These are phyloP conservation scores for Strobilomyces dryophilus DNA, from an alignment of 768 basidiomycete genomes.

Conservation along the genomic window DNA sequence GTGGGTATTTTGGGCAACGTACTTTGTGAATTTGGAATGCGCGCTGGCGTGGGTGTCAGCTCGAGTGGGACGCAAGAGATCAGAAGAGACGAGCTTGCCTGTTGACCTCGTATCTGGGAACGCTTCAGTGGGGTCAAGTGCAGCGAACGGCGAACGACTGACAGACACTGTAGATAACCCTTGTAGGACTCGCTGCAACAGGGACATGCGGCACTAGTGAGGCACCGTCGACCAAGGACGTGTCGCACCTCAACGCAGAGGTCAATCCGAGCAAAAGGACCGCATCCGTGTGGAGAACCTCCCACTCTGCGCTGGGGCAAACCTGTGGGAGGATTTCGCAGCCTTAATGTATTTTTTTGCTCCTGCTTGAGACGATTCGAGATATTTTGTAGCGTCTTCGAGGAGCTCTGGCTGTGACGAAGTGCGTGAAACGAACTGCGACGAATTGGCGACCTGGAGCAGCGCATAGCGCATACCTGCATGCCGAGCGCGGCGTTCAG, in stretches of 20 bases:
- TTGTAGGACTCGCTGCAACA: constrained; percentile 64
- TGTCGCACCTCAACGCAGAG: constrained; percentile 56
- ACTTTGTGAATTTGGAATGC: constrained; percentile 75
- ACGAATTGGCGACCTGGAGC: not conserved
- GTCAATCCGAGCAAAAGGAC: constrained; percentile 68
- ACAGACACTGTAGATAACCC: constrained; percentile 79
- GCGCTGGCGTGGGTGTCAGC: constrained; percentile 36
- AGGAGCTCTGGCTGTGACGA: constrained; percentile 54
- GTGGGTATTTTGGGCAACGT: not conserved
- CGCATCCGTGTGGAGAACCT: constrained; percentile 70
- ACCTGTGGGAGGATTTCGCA: constrained; percentile 39
- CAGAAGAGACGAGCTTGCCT: constrained; percentile 39
- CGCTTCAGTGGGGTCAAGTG: constrained; percentile 9
- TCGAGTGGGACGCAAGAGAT: constrained; percentile 15
- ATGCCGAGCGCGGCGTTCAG: constrained; percentile 39
- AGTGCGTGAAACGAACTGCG: not conserved
- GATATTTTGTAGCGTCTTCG: constrained; percentile 54
- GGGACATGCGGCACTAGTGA: not conserved
- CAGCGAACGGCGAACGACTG: constrained; percentile 22
- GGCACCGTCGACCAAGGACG: not conserved
- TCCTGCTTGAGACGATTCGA: constrained; percentile 57
- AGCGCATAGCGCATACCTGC: constrained; percentile 57
- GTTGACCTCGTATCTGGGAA: constrained; percentile 45
- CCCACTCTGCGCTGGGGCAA: constrained; percentile 70
- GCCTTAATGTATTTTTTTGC: constrained; percentile 48